A percentile compares a stretch with the other conserved stretches of the same genome.
Conservation (phyloP, 306 rosid genomes). For the Cicer yamashitae region DNA sequence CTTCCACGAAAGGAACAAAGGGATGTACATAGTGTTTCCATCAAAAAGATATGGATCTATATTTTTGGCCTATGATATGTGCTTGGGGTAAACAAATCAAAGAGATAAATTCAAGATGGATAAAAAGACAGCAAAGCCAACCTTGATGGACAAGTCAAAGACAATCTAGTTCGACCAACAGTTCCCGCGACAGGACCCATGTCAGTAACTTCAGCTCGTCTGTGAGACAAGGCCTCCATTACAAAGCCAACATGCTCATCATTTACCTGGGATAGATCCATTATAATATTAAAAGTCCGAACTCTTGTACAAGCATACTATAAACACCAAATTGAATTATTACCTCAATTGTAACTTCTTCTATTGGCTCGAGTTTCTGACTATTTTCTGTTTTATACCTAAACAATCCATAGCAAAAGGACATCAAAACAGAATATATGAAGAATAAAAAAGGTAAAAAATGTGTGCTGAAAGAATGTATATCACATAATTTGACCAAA, state of each 20-base stretch:
- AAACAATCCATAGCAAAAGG: conserved; percentile 48
- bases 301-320: conserved; percentile 31
- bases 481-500: conserved; percentile 28
- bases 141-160: conserved; percentile 96
- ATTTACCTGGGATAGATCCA: conserved; percentile 66
- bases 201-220: conserved; percentile 88
- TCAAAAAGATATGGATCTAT: neutral
- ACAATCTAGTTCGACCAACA: conserved; percentile 83
- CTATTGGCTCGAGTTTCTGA: conserved; percentile 88
- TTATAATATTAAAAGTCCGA: conserved; percentile 27
- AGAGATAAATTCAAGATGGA: conserved; percentile 30
- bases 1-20: neutral
- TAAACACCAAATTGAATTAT: conserved; percentile 36
- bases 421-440: conserved; percentile 18
- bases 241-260: conserved; percentile 95
- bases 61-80: neutral
- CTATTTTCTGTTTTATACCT: conserved; percentile 89
- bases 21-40: conserved; percentile 15
- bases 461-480: conserved; percentile 13
- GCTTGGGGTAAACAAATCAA: neutral
- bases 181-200: conserved; percentile 97
- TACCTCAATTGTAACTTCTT: conserved; percentile 97
- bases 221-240: conserved; percentile 96
- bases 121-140: conserved; percentile 42
- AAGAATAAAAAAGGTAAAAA: neutral